These are phyloP conservation scores for Cladobotryum protrusum DNA, from an alignment of 2,329 filamentous ascomycete genomes.

Conservation along the genomic window DNA sequence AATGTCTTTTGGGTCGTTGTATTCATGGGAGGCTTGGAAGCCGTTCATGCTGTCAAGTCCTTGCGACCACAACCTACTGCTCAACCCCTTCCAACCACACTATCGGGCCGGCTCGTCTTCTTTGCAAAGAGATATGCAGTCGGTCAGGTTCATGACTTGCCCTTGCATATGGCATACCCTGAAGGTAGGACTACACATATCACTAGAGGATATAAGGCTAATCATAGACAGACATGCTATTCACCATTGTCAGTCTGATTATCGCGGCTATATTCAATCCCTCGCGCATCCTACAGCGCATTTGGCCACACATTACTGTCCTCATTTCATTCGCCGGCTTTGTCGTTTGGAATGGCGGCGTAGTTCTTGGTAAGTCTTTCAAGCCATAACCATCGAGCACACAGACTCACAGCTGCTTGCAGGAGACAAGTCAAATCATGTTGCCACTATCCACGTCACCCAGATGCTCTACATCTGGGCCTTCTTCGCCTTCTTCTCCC, in stretches of 20 bases:
- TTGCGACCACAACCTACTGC: slow-evolving; percentile 29
- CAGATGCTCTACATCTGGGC: slow-evolving; percentile 97
- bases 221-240: slow-evolving; percentile 41
- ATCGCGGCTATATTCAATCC: slow-evolving; percentile 51
- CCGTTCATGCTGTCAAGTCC: slow-evolving; percentile 44
- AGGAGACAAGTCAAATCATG: slow-evolving; percentile 93
- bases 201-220: slow-evolving; percentile 7
- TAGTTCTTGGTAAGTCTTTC: slow-evolving; percentile 68
- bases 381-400: no score
- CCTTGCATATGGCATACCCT: slow-evolving; percentile 40
- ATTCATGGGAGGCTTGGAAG: slow-evolving; percentile 61
- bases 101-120: slow-evolving; percentile 31
- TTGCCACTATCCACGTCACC: slow-evolving; percentile 79
- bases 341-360: slow-evolving; percentile 80
- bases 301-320: slow-evolving; percentile 57
- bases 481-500: slow-evolving; percentile 82
- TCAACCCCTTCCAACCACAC: slow-evolving; percentile 25
- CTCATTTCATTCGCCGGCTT: slow-evolving; percentile 66
- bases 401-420: background rate
- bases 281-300: slow-evolving; percentile 35
- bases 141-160: slow-evolving; percentile 51
- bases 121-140: slow-evolving; percentile 39
- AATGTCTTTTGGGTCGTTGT: slow-evolving; percentile 94
- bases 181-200: slow-evolving; percentile 36
- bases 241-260: slow-evolving; percentile 57